phyloP scores from a whole-genome alignment of 2,329 filamentous ascomycete species.

The Coleophoma crateriformis region DNA sequence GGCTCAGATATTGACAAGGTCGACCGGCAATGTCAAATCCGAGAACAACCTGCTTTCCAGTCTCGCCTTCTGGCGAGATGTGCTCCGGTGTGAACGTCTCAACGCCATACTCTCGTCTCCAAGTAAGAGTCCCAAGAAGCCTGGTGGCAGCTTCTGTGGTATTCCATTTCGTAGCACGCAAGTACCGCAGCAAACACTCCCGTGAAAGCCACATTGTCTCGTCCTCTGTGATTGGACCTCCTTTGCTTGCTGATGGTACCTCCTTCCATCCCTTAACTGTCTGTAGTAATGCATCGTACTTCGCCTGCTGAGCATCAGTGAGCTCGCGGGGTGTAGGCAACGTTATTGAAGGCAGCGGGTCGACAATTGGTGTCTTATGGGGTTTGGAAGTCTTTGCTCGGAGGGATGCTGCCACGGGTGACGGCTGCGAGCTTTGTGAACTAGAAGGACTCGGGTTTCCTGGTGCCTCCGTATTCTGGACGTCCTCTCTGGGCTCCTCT shows the following conservation, averaged over 20 bases:
- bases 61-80: conserved; percentile 91
- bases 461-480: too few species aligned
- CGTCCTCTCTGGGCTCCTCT: too few species aligned
- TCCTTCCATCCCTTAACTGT: conserved; percentile 67
- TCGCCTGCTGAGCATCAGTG: conserved; percentile 70
- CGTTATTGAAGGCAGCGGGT: conserved; percentile 15
- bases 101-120: conserved; percentile 87
- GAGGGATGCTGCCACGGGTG: conserved; percentile 14
- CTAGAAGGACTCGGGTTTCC: too few species aligned
- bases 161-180: conserved; percentile 90
- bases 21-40: conserved; percentile 82
- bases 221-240: conserved; percentile 63
- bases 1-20: conserved; percentile 88
- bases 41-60: conserved; percentile 86
- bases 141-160: conserved; percentile 70
- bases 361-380: conserved; percentile 30
- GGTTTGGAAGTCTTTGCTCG: conserved; percentile 27
- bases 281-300: conserved; percentile 74
- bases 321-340: conserved; percentile 51
- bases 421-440: not conserved
- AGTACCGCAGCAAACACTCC: conserved; percentile 88
- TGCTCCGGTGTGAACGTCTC: conserved; percentile 72
- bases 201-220: conserved; percentile 88
- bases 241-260: conserved; percentile 54
- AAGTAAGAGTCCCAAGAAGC: conserved; percentile 74